phyloP scores from a whole-genome alignment of 2,329 filamentous ascomycete genomes.

The Colletotrichum australisinense region DNA sequence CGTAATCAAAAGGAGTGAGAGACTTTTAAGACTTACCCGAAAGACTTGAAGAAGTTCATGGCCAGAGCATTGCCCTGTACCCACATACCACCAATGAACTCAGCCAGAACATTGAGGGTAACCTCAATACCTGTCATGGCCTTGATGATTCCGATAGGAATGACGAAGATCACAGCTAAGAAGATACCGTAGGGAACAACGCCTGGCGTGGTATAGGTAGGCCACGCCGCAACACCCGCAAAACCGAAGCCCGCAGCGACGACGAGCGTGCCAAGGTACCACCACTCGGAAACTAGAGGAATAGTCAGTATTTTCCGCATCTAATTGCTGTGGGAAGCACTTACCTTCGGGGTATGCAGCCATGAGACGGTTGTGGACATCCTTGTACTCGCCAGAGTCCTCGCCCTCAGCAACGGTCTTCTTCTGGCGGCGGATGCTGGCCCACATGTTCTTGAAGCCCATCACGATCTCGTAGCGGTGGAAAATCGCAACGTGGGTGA shows the following conservation, averaged over 20 bases:
- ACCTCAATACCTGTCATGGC: slow-evolving; percentile 56
- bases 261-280: slow-evolving; percentile 50
- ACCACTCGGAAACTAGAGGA: slow-evolving; percentile 52
- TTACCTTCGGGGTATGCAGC: slow-evolving; percentile 43
- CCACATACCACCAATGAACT: slow-evolving; percentile 58
- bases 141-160: slow-evolving; percentile 57
- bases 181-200: slow-evolving; percentile 55
- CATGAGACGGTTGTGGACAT: slow-evolving; percentile 49
- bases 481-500: slow-evolving; percentile 45
- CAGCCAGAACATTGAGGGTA: slow-evolving; percentile 58
- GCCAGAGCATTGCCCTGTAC: slow-evolving; percentile 56
- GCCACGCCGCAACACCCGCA: slow-evolving; percentile 52
- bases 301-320: not conserved
- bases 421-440: slow-evolving; percentile 45
- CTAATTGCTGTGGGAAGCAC: not conserved
- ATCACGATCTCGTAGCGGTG: slow-evolving; percentile 44
- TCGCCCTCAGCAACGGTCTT: slow-evolving; percentile 30
- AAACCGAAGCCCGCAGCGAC: slow-evolving; percentile 49
- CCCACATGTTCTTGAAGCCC: slow-evolving; percentile 42
- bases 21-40: slow-evolving; percentile 16
- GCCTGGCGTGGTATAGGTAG: slow-evolving; percentile 52
- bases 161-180: slow-evolving; percentile 55
- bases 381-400: slow-evolving; percentile 51
- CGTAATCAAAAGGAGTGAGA: slow-evolving; percentile 23
- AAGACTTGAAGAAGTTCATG: slow-evolving; percentile 59